Evolutionary conservation across 2,329 filamentous ascomycete species (phyloP).

Genomic region (Pezicula radicicola): DNA sequence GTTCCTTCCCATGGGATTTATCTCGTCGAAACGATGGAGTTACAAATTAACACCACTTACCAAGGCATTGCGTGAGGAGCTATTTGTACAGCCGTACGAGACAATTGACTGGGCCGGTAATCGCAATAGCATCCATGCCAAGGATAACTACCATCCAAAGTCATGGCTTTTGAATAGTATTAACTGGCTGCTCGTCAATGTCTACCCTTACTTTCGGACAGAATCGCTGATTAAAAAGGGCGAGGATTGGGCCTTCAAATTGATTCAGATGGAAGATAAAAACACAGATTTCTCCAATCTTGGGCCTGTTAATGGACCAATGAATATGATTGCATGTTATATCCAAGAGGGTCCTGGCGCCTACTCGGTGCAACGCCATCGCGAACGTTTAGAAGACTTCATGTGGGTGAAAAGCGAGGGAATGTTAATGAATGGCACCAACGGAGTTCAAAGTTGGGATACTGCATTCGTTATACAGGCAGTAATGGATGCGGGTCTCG

Average conservation of each 20-base stretch:
- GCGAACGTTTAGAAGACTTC: constrained; percentile 80
- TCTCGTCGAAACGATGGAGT: constrained; percentile 81
- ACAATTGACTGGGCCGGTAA: constrained; percentile 74
- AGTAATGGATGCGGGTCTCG: constrained; percentile 73
- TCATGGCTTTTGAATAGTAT: constrained; percentile 74
- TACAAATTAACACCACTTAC: constrained; percentile 75
- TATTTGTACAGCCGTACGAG: constrained; percentile 77
- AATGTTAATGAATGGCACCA: constrained; percentile 93
- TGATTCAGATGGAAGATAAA: constrained; percentile 87
- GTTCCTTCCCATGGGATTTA: constrained; percentile 87
- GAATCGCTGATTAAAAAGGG: constrained; percentile 64
- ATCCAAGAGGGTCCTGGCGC: constrained; percentile 78
- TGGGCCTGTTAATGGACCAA: constrained; percentile 83
- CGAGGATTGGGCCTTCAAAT: constrained; percentile 76
- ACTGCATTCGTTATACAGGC: constrained; percentile 88
- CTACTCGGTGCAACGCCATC: constrained; percentile 68
- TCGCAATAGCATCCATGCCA: constrained; percentile 75
- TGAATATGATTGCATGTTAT: constrained; percentile 88
- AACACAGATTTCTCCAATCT: constrained; percentile 87
- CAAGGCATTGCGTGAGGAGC: constrained; percentile 70
- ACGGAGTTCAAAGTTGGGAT: constrained; percentile 98
- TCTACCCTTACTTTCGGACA: constrained; percentile 78
- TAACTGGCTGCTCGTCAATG: constrained; percentile 74
- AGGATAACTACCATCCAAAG: constrained; percentile 93
- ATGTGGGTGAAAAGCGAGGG: constrained; percentile 91